A percentile compares a stretch with the other conserved stretches of the same genome.
Evolutionary conservation across 2,329 filamentous ascomycete species (phyloP).

Genomic region (Alternaria solani): DNA sequence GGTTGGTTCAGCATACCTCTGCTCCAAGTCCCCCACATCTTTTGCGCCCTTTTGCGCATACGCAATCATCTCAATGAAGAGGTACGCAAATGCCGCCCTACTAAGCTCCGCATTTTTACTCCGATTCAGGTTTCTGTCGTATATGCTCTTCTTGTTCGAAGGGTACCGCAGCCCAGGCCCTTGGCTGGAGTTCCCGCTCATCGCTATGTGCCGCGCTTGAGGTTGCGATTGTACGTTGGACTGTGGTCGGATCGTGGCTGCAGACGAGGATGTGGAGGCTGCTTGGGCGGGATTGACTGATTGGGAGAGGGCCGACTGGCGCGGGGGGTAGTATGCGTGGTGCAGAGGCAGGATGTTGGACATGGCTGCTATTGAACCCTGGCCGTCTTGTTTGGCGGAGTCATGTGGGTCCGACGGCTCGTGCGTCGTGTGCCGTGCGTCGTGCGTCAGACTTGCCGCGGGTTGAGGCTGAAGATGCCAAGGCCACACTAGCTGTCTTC

Average conservation of each 20-base stretch:
- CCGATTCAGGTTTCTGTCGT: constrained; percentile 92
- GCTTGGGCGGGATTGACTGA: constrained; percentile 7
- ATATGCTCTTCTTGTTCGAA: constrained; percentile 95
- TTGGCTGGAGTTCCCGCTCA: constrained; percentile 37
- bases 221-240: constrained; percentile 13
- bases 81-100: constrained; percentile 91
- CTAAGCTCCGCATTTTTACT: constrained; percentile 88
- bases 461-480: constrained; percentile 20
- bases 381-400: constrained; percentile 23
- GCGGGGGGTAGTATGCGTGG: constrained; percentile 19
- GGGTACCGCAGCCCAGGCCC: constrained; percentile 78
- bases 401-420: constrained; percentile 30
- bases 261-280: constrained; percentile 7
- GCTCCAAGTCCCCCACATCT: constrained; percentile 92
- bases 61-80: constrained; percentile 95
- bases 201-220: constrained; percentile 26
- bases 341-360: constrained; percentile 34
- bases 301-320: constrained; percentile 17
- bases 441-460: constrained; percentile 14
- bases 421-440: constrained; percentile 29
- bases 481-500: background rate
- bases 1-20: constrained; percentile 66
- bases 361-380: constrained; percentile 25
- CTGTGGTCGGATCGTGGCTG: constrained; percentile 13
- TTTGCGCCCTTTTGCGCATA: constrained; percentile 92